Evolutionary conservation across 2,329 filamentous ascomycete genomes (phyloP).

Genomic region (Stemphylium lycopersici): DNA sequence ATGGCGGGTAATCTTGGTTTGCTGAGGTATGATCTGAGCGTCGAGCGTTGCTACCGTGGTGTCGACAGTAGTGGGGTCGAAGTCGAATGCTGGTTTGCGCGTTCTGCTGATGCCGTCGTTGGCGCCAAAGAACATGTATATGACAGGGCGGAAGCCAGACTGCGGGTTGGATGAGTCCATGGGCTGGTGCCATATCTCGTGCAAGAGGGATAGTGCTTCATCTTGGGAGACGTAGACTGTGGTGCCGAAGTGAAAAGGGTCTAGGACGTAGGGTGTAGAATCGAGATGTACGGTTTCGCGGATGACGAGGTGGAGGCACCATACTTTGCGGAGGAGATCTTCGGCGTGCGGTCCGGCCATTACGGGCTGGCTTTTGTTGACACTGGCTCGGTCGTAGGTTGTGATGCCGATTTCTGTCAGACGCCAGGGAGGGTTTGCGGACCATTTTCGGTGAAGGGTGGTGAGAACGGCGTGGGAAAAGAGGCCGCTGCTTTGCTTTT

Average conservation of each 20-base stretch:
- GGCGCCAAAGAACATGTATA: slow-evolving; percentile 20
- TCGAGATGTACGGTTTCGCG: slow-evolving; percentile 15
- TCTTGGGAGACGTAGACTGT: slow-evolving; percentile 13
- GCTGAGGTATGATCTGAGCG: slow-evolving; percentile 18
- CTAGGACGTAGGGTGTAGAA: slow-evolving; percentile 2
- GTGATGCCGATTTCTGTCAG: slow-evolving; percentile 25
- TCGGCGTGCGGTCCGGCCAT: slow-evolving; percentile 22
- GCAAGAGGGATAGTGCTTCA: slow-evolving; percentile 11
- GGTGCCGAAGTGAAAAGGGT: slow-evolving; percentile 23
- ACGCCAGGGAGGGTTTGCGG: slow-evolving; percentile 8
- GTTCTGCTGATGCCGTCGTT: slow-evolving; percentile 7
- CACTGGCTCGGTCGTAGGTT: slow-evolving; percentile 12
- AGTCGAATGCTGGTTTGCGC: slow-evolving; percentile 15
- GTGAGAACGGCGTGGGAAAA: slow-evolving; percentile 22
- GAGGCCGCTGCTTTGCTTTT: not conserved
- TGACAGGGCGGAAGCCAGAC: slow-evolving; percentile 17
- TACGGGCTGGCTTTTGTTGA: not conserved
- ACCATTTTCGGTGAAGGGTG: slow-evolving; percentile 19
- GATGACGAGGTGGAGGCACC: slow-evolving; percentile 23
- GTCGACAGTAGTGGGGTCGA: slow-evolving; percentile 7
- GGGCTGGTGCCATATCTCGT: slow-evolving; percentile 22
- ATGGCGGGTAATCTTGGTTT: slow-evolving; percentile 13
- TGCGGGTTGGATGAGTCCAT: slow-evolving; percentile 9
- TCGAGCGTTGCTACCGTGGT: slow-evolving; percentile 23
- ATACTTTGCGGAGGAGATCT: slow-evolving; percentile 15